Base-by-base conservation (phyloP, 2,329 filamentous ascomycete genomes). In the Tolypocladium tropicale region DNA sequence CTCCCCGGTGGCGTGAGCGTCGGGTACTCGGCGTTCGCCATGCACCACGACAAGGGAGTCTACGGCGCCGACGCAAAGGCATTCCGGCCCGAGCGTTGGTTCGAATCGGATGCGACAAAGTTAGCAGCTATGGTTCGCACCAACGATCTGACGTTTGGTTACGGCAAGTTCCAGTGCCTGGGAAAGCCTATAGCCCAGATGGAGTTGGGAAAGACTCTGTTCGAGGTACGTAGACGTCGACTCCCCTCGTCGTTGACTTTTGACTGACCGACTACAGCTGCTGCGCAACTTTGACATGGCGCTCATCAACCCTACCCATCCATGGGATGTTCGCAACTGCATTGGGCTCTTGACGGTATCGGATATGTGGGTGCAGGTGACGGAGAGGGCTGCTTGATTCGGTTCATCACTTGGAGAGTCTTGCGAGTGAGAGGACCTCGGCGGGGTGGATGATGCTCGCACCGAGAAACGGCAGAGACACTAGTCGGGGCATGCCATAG, bases 121-220 rank as follows among this genome's bases (percentile, higher is more conserved):
- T 54, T 65, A 2, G 64, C 63, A 1, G 46, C 46, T 18, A 73
- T 71, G 68, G 62, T 69, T 49, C 65, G 64, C 12, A 66, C 66
- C 1, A 59, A 70, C 6, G 70, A 71, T 9, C 57, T 74, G 4
- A 61, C 70, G 0, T 76, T 76, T 53, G 68, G 72, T 0, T 68
- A 71, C 32, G 74, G 74, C 0, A 64, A 63, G n/a, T 74, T 66
- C 52, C 64, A 67, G 34, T 76, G 74, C 28, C 58, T 74, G 0
- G 73, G 73, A 0, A 70, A 70, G 25, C 63, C 67, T 0, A 65
- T 75, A 11, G 72, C 74, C 0, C 55, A 67, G 21, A 65, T 75
- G 34, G 71, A 76, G 53, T 16, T 74, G 30, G 67, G 67, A 28
- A 70, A 71, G 58, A 59, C 66, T 1, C 63, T 75, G 21, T 72